Percentiles rank a stretch among this genome's conserved stretches.
Evolutionary conservation across 1,139 yeast species (phyloP).

Genomic region (Yamadazyma songkhlaensis): DNA sequence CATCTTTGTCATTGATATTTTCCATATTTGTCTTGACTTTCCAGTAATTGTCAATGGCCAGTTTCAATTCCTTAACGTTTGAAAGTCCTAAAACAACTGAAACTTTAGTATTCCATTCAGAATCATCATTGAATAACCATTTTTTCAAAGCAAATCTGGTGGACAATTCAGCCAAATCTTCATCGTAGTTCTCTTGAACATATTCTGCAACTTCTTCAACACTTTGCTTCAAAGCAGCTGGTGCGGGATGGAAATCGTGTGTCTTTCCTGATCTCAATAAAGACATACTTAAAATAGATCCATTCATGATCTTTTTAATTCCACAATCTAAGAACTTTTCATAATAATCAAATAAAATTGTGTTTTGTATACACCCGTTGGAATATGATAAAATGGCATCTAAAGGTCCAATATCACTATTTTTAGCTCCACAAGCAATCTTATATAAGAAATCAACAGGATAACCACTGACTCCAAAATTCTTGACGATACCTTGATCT

Average conservation of each 20-base stretch:
- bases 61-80: conserved; percentile 55
- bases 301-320: conserved; percentile 62
- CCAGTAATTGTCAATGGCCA: conserved; percentile 61
- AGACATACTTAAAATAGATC: conserved; percentile 89
- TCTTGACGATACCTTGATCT: conserved; percentile 56
- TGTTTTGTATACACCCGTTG: conserved; percentile 81
- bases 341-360: conserved; percentile 47
- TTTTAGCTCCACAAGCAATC: conserved; percentile 38
- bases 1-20: conserved; percentile 37
- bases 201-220: conserved; percentile 53
- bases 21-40: conserved; percentile 35
- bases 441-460: conserved; percentile 68
- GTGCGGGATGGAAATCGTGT: conserved; percentile 79
- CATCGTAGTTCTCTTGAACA: conserved; percentile 34
- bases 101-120: conserved; percentile 36
- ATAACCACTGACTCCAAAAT: conserved; percentile 84
- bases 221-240: conserved; percentile 51
- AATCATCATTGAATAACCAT: conserved; percentile 42
- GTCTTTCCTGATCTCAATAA: conserved; percentile 67
- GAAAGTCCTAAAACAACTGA: conserved; percentile 78
- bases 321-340: conserved; percentile 56
- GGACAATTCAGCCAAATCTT: conserved; percentile 79
- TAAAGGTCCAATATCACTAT: conserved; percentile 45
- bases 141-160: conserved; percentile 68
- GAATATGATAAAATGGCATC: conserved; percentile 81